Conservation (phyloP, 495 filamentous ascomycete genomes). For the Penicillium diatomitis region DNA sequence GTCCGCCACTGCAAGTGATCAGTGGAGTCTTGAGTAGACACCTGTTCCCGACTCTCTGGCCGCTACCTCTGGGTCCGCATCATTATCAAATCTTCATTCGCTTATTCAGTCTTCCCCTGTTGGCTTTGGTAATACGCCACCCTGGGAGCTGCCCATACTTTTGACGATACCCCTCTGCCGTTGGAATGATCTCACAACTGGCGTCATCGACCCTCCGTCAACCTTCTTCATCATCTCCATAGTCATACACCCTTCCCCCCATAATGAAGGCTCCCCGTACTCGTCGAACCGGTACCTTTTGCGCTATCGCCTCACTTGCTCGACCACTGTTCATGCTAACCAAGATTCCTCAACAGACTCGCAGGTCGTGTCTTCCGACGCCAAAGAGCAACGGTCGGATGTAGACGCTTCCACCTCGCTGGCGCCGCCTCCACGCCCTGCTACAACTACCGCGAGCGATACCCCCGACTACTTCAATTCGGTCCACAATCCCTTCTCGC, state of each 20-base stretch:
- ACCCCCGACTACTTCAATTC: conserved; percentile 73
- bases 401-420: conserved; percentile 45
- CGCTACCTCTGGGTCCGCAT: too few relatives aligned
- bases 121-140: conserved; percentile 33
- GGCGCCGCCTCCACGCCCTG: conserved; percentile 72
- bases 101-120: conserved; percentile 7
- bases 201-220: conserved; percentile 30
- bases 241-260: conserved; percentile 4
- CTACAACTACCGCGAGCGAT: conserved; percentile 43
- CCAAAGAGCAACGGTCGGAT: conserved; percentile 33
- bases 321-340: conserved; percentile 18
- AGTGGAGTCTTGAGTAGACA: not conserved
- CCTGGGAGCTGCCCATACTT: conserved; percentile 15
- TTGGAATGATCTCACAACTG: conserved; percentile 41
- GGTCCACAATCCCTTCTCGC: conserved; percentile 54
- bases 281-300: conserved; percentile 18
- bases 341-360: conserved; percentile 27
- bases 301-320: conserved; percentile 15
- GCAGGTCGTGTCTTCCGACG: conserved; percentile 31
- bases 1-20: not conserved
- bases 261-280: conserved; percentile 17
- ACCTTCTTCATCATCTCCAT: conserved; percentile 8
- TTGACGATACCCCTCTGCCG: conserved; percentile 22
- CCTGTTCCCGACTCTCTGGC: too few relatives aligned
- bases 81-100: too few relatives aligned